Base-by-base conservation (phyloP, 768 basidiomycete genomes). In the Cystobasidium ongulense region DNA sequence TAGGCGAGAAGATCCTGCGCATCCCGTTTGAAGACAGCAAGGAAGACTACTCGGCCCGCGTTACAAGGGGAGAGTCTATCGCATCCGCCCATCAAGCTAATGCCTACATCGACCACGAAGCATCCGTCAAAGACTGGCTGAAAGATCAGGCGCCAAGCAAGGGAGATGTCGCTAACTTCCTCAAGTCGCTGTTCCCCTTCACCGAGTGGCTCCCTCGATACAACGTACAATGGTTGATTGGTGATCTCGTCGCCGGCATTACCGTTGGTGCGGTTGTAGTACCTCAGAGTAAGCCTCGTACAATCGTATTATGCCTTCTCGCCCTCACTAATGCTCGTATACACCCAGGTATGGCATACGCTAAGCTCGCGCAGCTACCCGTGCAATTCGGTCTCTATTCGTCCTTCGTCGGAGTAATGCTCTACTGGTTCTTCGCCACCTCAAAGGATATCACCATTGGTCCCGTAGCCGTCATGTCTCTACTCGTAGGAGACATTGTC, bases 391-490 rank as follows among this genome's bases (percentile, higher is more conserved):
- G 95, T 66, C 85, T 98, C 1, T 96, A 96, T 80, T 94, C 92
- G 0, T 90, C 91, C 1, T 95, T 97, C 79, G 87, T 96, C 77
- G 93, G 91, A 10, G 88, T 90, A 29, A 81, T 91, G 73, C 83
- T 88, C 73, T 96, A 94, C 82, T 92, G 91, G 89, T 86, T 96
- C 82, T 97, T 98, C 79, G 95, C 93, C 27, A 98, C 96, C 0
- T 91, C 91, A 33, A 97, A 97, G 81, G 96, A 99, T 36, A 78
- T 99, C 50, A 94, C 92, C n/a, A 98, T 99, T 77, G 96, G 96
- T 63, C 96, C 96, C 1, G 95, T 98, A 77, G 95, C 96, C 8
- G 95, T 99, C 80, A 96, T 99, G 93, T 94, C 92, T 1, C 85
- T 96, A 63, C 89, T 90, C 23, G 87, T 88, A 21, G 85, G 91